Evolutionary conservation across 1,284 basidiomycete species (phyloP).

Genomic region (Ceratobasidium theobromae): DNA sequence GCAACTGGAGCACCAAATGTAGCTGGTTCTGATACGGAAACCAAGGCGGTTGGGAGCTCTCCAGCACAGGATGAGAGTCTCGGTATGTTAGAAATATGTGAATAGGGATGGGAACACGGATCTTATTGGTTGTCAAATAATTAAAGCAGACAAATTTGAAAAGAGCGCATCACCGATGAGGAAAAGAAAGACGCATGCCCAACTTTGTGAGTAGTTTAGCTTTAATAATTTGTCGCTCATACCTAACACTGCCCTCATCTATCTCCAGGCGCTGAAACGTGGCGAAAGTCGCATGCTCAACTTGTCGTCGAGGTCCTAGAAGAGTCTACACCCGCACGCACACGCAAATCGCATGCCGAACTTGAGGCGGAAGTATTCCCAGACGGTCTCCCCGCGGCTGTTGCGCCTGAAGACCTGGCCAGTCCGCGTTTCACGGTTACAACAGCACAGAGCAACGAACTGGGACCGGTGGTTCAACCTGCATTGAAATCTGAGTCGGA

Average conservation of each 20-base stretch:
- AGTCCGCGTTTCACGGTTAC: conserved; percentile 7
- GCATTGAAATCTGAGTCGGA: not conserved
- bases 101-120: not conserved
- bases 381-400: conserved; percentile 33
- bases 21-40: not conserved
- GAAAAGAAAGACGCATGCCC: conserved; percentile 20
- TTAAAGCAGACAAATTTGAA: not conserved
- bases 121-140: conserved; percentile 15
- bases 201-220: conserved; percentile 4
- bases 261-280: conserved; percentile 19
- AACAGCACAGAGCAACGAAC: not conserved
- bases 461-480: not conserved
- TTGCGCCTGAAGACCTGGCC: not conserved
- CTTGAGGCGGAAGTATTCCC: conserved; percentile 45
- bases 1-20: not conserved
- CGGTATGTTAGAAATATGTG: conserved; percentile 14
- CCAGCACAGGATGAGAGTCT: not conserved
- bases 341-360: conserved; percentile 41
- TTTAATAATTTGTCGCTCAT: not conserved
- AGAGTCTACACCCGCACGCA: not conserved
- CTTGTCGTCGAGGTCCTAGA: conserved; percentile 7
- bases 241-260: not conserved
- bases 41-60: not conserved
- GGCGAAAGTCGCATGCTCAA: conserved; percentile 21
- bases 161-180: not conserved